Percentiles rank a stretch among this genome's conserved stretches.
These are phyloP conservation scores for Cardamine resedifolia DNA, from an alignment of 345 rosid genomes.

Conservation along the genomic window DNA sequence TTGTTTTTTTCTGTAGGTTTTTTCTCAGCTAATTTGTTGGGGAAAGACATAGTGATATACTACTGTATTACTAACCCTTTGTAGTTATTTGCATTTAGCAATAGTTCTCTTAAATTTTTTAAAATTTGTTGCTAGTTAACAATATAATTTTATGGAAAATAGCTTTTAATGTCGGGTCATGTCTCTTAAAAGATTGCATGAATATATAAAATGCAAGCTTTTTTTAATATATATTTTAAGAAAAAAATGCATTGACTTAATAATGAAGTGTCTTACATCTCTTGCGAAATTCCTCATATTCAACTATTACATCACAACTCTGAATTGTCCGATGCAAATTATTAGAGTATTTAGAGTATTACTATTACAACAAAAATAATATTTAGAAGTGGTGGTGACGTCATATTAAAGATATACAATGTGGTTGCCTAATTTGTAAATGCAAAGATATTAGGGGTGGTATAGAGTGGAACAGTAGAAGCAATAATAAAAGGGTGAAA, in stretches of 20 bases:
- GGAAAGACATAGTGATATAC: background rate
- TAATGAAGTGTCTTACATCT: background rate
- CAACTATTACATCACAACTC: slow-evolving; percentile 10
- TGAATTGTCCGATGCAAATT: slow-evolving; percentile 12
- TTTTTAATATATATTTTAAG: too few relatives aligned
- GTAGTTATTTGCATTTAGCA: background rate
- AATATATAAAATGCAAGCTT: background rate
- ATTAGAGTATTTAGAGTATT: slow-evolving; percentile 5
- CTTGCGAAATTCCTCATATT: slow-evolving; percentile 1
- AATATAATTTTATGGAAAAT: background rate
- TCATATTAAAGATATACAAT: background rate
- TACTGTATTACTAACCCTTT: background rate
- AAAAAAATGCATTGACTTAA: background rate
- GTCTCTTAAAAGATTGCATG: slow-evolving; percentile 7
- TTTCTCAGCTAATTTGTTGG: background rate
- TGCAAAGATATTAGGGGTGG: background rate
- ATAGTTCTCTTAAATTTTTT: background rate
- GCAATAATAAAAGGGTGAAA: slow-evolving; percentile 35
- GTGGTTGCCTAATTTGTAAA: slow-evolving; percentile 22
- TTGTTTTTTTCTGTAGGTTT: background rate
- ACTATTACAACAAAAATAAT: background rate
- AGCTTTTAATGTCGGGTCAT: background rate
- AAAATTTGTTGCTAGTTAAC: background rate
- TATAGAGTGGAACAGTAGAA: slow-evolving; percentile 9
- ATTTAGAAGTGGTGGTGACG: background rate